Evolutionary conservation across 1,284 basidiomycete genomes (phyloP).

Genomic region (Fereydounia khargensis): DNA sequence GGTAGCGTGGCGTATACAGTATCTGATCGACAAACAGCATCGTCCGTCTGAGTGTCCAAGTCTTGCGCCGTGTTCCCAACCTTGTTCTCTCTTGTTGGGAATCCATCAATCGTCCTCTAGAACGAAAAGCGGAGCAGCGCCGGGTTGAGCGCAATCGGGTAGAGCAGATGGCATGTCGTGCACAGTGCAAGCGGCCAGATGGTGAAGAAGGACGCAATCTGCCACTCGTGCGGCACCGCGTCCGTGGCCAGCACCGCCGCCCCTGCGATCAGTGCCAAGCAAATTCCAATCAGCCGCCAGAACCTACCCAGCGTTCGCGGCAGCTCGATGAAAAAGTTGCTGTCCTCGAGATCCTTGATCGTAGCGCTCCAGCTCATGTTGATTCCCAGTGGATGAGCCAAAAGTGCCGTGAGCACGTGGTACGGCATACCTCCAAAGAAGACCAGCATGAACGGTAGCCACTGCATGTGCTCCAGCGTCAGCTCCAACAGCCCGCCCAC

Average conservation of each 20-base stretch:
- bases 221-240: constrained; percentile 67
- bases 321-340: constrained; percentile 81
- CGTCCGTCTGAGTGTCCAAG: too few relatives aligned
- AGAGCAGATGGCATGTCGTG: constrained; percentile 21
- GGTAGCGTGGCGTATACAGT: too few relatives aligned
- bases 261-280: constrained; percentile 62
- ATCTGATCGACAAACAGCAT: too few relatives aligned
- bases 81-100: too few relatives aligned
- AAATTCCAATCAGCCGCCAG: constrained; percentile 20
- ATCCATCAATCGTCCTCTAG: too few relatives aligned
- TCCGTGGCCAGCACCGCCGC: constrained; percentile 65
- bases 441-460: constrained; percentile 66
- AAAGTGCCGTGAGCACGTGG: constrained; percentile 67
- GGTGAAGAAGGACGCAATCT: constrained; percentile 47
- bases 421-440: constrained; percentile 27
- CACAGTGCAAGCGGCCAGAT: constrained; percentile 15
- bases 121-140: constrained; percentile 37
- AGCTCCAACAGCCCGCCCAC: constrained; percentile 64
- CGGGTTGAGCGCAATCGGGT: constrained; percentile 38
- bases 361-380: constrained; percentile 71
- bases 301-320: constrained; percentile 65
- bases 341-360: constrained; percentile 35
- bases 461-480: constrained; percentile 68
- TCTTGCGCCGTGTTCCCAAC: too few relatives aligned
- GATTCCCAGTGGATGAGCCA: constrained; percentile 78